Evolutionary conservation across 2,329 filamentous ascomycete species (phyloP).

Genomic region (Neospermospora avenae): DNA sequence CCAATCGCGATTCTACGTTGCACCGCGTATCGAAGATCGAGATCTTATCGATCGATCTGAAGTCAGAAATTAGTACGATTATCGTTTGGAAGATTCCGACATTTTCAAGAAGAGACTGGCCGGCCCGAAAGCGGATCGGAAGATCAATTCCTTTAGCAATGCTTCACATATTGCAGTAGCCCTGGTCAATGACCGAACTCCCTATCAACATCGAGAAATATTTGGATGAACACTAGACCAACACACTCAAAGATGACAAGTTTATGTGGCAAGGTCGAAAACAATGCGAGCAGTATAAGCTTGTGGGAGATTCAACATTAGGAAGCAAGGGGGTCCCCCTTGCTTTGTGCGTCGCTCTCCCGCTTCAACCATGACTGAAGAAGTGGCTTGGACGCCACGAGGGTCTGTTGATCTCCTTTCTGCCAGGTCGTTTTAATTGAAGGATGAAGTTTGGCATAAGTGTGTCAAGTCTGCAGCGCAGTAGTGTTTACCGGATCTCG

Average conservation of each 20-base stretch:
- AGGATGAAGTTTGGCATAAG: too few relatives aligned
- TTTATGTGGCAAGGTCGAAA: background rate
- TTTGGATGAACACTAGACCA: background rate
- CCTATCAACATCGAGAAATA: background rate
- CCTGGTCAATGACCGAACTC: background rate
- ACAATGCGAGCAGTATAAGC: background rate
- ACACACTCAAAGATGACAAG: background rate
- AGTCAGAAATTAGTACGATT: background rate
- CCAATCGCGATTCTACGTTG: background rate
- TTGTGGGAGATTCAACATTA: background rate
- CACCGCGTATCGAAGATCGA: background rate
- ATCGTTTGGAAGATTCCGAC: background rate
- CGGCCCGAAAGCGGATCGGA: background rate
- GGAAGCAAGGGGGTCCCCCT: background rate
- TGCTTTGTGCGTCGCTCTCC: background rate
- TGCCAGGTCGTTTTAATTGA: too few relatives aligned
- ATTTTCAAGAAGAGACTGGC: background rate
- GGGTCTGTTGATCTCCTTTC: background rate
- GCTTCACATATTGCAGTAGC: constrained; percentile 1
- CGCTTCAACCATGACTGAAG: background rate
- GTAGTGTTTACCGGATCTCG: too few relatives aligned
- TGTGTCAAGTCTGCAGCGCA: too few relatives aligned
- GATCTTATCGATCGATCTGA: background rate
- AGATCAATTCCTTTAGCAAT: background rate
- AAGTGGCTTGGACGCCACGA: background rate